phyloP scores from a whole-genome alignment of 2,329 filamentous ascomycete genomes.

The Trichoderma sp. region DNA sequence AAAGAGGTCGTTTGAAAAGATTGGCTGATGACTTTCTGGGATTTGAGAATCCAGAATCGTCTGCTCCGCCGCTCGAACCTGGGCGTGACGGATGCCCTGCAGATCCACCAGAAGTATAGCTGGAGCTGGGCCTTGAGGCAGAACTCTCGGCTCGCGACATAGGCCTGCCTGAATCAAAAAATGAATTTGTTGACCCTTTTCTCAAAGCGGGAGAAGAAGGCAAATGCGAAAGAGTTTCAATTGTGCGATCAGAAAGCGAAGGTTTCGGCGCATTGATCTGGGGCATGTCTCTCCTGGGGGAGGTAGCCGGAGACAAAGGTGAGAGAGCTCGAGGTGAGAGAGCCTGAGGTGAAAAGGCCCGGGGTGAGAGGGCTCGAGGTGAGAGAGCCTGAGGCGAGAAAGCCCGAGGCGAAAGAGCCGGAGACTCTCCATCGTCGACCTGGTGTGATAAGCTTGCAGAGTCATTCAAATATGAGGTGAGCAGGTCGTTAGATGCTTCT shows the following conservation, averaged over 20 bases:
- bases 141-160: constrained; percentile 51
- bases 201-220: constrained; percentile 75
- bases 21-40: constrained; percentile 51
- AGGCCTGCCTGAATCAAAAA: constrained; percentile 70
- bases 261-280: constrained; percentile 44
- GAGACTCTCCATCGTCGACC: constrained; percentile 33
- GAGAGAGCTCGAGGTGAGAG: not conserved
- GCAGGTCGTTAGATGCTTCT: constrained; percentile 34
- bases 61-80: constrained; percentile 57
- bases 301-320: not conserved
- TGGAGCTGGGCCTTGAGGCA: constrained; percentile 59
- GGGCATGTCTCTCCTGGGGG: constrained; percentile 30
- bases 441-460: constrained; percentile 3
- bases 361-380: not conserved
- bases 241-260: constrained; percentile 80
- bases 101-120: constrained; percentile 64
- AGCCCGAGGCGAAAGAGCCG: not conserved
- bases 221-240: constrained; percentile 79
- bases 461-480: constrained; percentile 27
- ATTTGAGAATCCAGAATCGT: constrained; percentile 43
- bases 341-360: not conserved
- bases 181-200: constrained; percentile 65
- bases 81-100: constrained; percentile 56
- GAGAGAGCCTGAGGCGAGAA: not conserved
- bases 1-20: constrained; percentile 49